Evolutionary conservation across 208 protist species (phyloP).

Genomic region (Leishmania tropica): DNA sequence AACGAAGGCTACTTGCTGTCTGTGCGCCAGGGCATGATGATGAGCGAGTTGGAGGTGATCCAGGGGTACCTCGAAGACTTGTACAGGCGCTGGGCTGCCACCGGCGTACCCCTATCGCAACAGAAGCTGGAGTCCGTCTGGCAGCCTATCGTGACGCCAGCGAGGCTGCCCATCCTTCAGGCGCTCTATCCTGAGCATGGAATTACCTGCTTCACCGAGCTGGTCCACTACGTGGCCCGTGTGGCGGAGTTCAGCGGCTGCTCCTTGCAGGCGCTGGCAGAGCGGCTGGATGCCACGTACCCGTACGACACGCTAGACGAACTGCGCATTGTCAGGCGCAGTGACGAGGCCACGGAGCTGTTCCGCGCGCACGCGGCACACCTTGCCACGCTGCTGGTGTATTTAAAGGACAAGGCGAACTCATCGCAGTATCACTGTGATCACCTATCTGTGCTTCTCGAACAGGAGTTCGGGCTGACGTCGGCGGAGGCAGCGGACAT

Average conservation of each 20-base stretch:
- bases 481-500: conserved; percentile 52
- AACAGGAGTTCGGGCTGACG: conserved; percentile 41
- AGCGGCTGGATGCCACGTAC: conserved; percentile 73
- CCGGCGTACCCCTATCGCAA: conserved; percentile 60
- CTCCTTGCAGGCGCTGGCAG: conserved; percentile 58
- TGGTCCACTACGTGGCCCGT: conserved; percentile 79
- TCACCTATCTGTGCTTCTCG: conserved; percentile 43
- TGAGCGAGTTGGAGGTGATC: conserved; percentile 60
- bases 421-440: conserved; percentile 40
- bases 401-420: conserved; percentile 48
- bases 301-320: conserved; percentile 61
- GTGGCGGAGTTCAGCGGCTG: conserved; percentile 75
- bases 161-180: conserved; percentile 61
- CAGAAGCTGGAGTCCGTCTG: conserved; percentile 67
- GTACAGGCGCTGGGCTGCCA: conserved; percentile 47
- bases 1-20: conserved; percentile 71
- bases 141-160: conserved; percentile 46
- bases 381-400: conserved; percentile 41
- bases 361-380: conserved; percentile 39
- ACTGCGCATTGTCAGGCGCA: conserved; percentile 35
- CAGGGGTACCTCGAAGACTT: conserved; percentile 73
- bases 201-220: conserved; percentile 58
- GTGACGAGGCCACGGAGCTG: conserved; percentile 43
- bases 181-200: conserved; percentile 78
- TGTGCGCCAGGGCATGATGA: conserved; percentile 64